Base-by-base conservation (phyloP, 1,139 yeast genomes). In the Debaryomyces fabryi region DNA sequence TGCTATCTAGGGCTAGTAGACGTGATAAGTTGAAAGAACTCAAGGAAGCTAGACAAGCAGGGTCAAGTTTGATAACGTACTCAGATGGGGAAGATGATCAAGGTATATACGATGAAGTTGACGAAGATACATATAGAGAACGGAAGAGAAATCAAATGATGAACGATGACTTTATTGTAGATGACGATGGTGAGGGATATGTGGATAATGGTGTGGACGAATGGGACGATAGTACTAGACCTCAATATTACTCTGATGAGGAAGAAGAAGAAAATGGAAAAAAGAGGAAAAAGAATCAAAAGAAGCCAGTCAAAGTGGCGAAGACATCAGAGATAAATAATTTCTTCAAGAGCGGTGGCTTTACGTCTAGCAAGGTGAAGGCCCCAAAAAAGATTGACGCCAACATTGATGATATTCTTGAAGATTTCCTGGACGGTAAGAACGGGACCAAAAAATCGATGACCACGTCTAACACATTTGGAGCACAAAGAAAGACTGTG, bases 101-200 rank as follows among this genome's bases (percentile, higher is more conserved):
- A 41, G 69, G 59, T 29, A 83, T 93, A 50, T 92, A 91, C 64
- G 97, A 92, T 59, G 92, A 88, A 59, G 86, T 91, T 8, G 96
- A 88, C 62, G 96, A 91, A 58, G 85, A 79, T 38, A 83, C 87
- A 29, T 92, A 82, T 67, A 75, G 93, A 56, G 79, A 81, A 55
- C 88, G 84, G 63, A 89, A 88, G 62, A 80, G 96, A 56, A 82
- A 87, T 50, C 90, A 91, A 52, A 74, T 93, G 48, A 76, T 90
- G 70, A 85, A 88, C 54, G 97, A 92, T 62, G 97, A 92, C 62
- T 93, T 93, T 63, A 93, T 93, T 44, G 96, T 90, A 2, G 97
- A 91, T 62, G 98, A 93, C 64, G 84, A 86, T 55, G 96, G 96
- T 12, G 86, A 85, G 55, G 95, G 95, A 0, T 93, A 93, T 61